Base-by-base conservation (phyloP, 495 filamentous ascomycete genomes). In the Penicillium cosmopolitanum region DNA sequence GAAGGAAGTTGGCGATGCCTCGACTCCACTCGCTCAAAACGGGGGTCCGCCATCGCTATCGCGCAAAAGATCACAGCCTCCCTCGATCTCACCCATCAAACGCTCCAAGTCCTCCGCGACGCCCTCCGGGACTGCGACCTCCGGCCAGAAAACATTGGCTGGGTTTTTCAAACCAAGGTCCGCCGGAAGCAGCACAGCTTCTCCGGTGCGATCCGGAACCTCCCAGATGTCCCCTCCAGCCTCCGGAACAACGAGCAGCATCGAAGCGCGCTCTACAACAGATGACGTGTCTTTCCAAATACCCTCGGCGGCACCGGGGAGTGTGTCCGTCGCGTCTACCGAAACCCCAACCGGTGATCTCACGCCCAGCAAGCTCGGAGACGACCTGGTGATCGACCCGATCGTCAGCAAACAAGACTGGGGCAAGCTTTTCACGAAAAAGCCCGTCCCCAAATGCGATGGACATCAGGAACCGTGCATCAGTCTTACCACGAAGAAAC, bases 391-490 rank as follows among this genome's bases (percentile, higher is more conserved):
- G 12, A 79, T 87, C 42, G 90, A 94, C 68, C 88, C 89, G 3
- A 85, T 92, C 40, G 81, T 80, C 51, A 82, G 84, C 54, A 96
- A 93, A 67, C 88, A 93, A 64, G 89, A 90, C 23, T 97, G 95
- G 95, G 82, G 82, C 2, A 92, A 89, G 69, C 79, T 98, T 2
- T 89, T 98, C 52, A 85, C 87, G 13, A 93, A 91, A 67, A 85
- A 87, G 53, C 73, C 79, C 1, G 76, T 85, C 3, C 95, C 95
- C 2, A 81, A 79, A 52, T 98, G 95, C 70, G 92, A 96, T 47
- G 77, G 77, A 33, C 95, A 98, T 68, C 79, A 84, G 53, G 95
- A 98, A 55, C 89, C 90, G 15, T 98, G 95, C 69, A 87, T 90
- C 52, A 89, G 79, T 51, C 63, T 92, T 34, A 81, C 85, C 8